Base-by-base conservation (phyloP, 148 eudicot species). In the Simmondsia chinensis region DNA sequence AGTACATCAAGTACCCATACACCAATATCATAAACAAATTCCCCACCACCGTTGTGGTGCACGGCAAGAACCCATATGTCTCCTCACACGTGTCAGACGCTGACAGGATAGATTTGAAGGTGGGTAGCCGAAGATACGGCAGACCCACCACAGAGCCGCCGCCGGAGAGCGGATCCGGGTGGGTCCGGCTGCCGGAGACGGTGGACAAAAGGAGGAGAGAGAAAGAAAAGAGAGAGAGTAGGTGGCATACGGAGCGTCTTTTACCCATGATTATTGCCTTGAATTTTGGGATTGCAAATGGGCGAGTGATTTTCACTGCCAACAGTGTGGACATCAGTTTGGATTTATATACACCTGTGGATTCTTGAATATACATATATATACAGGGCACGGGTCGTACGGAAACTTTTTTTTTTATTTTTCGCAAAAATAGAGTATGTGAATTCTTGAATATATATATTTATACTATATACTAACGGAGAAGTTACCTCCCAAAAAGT, bases 11-110 rank as follows among this genome's bases (percentile, higher is more conserved):
- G 30, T 46, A 87, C 2, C 96, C 94, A 57, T 88, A 88, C 0
- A 75, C 94, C 0, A 77, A 1, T 20, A 88, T 77, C 42, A 83
- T 46, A 43, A 83, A 88, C 20, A 65, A 2, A 36, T 80, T 88
- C 0, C 96, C 96, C 0, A 66, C 16, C 0, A 45, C 66, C 0
- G 94, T 74, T 23, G 61, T 43, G 2, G 94, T 88, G 62, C 96
- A 88, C 0, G 96, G 96, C 66, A 88, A 21, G 63, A 88, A 88
- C 15, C 96, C 96, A 46, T 83, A 88, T 2, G 69, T 80, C 56
- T 88, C 74, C 12, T 88, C 89, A 33, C 96, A 87, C 2, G 31
- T 20, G 2, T 33, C 57, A 5, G 56, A 20, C 9, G 43, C 43
- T 4, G 45, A 17, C 18, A 33, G 47, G 24, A 52, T 9, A 28